Base-by-base conservation (phyloP, 2,329 filamentous ascomycete species). In the Alternaria solani region DNA sequence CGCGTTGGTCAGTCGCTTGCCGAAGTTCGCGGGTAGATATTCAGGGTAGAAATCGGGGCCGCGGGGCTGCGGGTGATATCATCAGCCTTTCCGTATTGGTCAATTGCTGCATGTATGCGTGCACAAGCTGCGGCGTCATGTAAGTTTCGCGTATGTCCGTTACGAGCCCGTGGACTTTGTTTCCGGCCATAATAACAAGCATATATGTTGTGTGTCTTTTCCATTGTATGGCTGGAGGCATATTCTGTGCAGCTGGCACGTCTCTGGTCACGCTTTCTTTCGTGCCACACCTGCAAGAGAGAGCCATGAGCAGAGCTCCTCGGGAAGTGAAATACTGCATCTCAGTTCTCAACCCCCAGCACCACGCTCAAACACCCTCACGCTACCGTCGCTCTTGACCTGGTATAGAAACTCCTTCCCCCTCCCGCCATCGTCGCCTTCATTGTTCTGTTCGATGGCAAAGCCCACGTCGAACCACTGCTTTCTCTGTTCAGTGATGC, bases 311-410 rank as follows among this genome's bases (percentile, higher is more conserved):
- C 20, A 23, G 20, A 23, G 20, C 46, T 49, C 32, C 8, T 36
- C 46, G 8, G 16, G 16, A 25, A 3, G 11, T 5, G n/a, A 26
- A 6, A 34, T 48, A n/a, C 5, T 30, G 23, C 14, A 12, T 11
- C 39, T 54, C 20, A 61, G 23, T 42, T 51, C 16, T 72, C 67
- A 8, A 8, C 68, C 64, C 20, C 74, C 75, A 56, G 72, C 87
- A 6, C 94, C 93, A 74, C 93, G 86, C 74, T 92, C 92, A 83
- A 97, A 97, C 7, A 97, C 91, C 72, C 84, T 90, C 25, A 93
- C 92, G 23, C 86, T 86, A 1, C 92, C 92, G 81, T 97, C 93
- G 9, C 88, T 87, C 54, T 88, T 87, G 30, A 97, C 88, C 73
- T 91, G 88, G 81, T 96, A 97, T 75, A 97, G 73, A 72, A 91